These are phyloP conservation scores for Aegilops umbellulata DNA, from an alignment of 176 grass and related monocot species.

Conservation along the genomic window DNA sequence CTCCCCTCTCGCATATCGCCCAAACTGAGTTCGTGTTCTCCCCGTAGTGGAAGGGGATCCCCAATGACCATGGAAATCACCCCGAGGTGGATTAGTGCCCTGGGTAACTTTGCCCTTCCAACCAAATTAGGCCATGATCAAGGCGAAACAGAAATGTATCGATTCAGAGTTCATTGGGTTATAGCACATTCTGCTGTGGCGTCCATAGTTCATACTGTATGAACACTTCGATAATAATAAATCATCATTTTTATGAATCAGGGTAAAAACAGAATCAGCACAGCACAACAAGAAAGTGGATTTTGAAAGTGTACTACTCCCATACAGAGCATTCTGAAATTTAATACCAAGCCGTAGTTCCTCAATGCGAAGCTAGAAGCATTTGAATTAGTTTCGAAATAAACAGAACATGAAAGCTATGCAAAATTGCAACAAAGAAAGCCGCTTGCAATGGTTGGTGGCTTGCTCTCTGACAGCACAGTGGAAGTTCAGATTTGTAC, in stretches of 20 bases:
- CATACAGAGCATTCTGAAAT: neutral
- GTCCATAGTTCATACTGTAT: too few species aligned
- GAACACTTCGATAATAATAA: neutral
- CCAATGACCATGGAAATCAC: too few species aligned
- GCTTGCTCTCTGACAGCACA: neutral
- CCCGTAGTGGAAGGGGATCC: too few species aligned
- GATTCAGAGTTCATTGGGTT: neutral
- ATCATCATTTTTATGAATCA: neutral
- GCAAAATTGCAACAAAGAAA: neutral
- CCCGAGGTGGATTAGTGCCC: too few species aligned
- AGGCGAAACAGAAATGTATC: neutral
- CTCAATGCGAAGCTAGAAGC: neutral
- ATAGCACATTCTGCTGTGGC: too few species aligned
- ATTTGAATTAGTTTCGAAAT: neutral
- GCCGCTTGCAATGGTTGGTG: neutral
- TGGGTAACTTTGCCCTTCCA: too few species aligned
- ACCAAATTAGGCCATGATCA: too few species aligned
- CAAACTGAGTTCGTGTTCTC: too few species aligned
- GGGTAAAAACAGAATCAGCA: neutral
- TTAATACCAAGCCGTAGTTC: neutral
- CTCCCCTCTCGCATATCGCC: too few species aligned
- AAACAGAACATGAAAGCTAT: neutral
- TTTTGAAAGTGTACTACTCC: neutral
- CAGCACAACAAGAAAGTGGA: neutral
- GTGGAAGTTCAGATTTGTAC: neutral